Evolutionary conservation across 2,329 filamentous ascomycete genomes (phyloP).

Genomic region (Hypoxylon sp.): DNA sequence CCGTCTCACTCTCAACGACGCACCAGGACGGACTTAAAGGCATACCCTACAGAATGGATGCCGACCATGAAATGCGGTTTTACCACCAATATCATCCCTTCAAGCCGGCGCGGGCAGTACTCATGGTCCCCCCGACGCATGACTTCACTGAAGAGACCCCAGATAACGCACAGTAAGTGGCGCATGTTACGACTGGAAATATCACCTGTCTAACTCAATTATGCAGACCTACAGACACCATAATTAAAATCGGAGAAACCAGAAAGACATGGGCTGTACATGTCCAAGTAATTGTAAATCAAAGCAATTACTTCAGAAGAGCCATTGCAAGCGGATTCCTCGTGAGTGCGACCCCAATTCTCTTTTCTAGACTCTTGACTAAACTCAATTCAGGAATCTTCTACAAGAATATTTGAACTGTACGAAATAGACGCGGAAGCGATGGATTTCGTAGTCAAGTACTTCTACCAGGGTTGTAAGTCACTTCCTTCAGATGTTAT

Average conservation of each 20-base stretch:
- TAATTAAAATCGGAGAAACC: background rate
- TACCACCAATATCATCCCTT: background rate
- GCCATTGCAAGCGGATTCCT: background rate
- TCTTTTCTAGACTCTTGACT: background rate
- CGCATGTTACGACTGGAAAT: background rate
- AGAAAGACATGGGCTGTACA: background rate
- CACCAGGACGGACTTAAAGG: too few species aligned
- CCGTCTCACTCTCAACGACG: too few species aligned
- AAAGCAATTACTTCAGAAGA: background rate
- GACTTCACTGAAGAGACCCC: background rate
- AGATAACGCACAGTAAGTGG: background rate
- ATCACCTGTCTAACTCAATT: background rate
- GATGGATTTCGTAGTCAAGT: constrained; percentile 2
- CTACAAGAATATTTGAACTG: background rate
- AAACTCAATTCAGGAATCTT: background rate
- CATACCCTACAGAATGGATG: too few species aligned
- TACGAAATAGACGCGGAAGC: background rate
- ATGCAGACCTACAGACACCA: background rate
- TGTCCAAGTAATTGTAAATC: background rate
- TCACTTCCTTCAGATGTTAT: background rate
- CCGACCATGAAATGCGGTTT: background rate
- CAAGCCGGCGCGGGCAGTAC: background rate
- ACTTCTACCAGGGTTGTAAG: constrained; percentile 13
- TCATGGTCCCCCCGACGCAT: background rate
- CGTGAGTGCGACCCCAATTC: background rate